Evolutionary conservation across 306 rosid species (phyloP), one percentile per base, ranked within the genome.

Genomic region (Astragalus glycyphyllos): DNA sequence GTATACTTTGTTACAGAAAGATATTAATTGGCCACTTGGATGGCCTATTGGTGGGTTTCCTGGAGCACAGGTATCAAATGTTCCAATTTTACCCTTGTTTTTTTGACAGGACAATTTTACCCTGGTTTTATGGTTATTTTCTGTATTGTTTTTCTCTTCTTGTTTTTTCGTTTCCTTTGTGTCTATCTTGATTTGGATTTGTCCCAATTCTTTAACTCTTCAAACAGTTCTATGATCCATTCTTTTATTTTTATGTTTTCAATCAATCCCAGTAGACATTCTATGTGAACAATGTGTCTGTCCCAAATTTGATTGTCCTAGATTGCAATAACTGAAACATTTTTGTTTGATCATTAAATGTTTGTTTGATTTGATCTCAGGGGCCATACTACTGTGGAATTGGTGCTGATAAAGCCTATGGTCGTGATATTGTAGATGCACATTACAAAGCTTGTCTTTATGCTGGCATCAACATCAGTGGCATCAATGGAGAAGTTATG

Each of bases 401-500:
- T 74, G 92, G 92, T 41, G 88, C 92, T 64, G 88, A 87, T 16
- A 88, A 85, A 75, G 88, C 92, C 5, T 85, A 83, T 71, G 92
- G 92, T n/a, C 92, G 88, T 68, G 90, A 85, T 13, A 83, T 88
- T 53, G 90, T 88, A 4, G 74, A 88, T 72, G 74, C 92, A 76
- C 92, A 88, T 79, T 88, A 88, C 80, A 88, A 88, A 77, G 90
- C 92, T 56, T 85, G 88, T 45, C 37, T 88, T 38, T 83, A 74
- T 88, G 92, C 92, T 31, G 92, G 90, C 31, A 83, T 88, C 42
- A 78, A 83, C 75, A 79, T 85, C 41, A 81, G 92, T 71, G 92
- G 92, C 64, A 85, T 85, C 80, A 88, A 88, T 77, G 92, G 85
- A 44, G 92, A 88, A 73, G 90, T 87, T 41, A 87, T 87, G 92